Evolutionary conservation across 2,329 filamentous ascomycete species (phyloP).

Genomic region (Microsporum ferrugineum): DNA sequence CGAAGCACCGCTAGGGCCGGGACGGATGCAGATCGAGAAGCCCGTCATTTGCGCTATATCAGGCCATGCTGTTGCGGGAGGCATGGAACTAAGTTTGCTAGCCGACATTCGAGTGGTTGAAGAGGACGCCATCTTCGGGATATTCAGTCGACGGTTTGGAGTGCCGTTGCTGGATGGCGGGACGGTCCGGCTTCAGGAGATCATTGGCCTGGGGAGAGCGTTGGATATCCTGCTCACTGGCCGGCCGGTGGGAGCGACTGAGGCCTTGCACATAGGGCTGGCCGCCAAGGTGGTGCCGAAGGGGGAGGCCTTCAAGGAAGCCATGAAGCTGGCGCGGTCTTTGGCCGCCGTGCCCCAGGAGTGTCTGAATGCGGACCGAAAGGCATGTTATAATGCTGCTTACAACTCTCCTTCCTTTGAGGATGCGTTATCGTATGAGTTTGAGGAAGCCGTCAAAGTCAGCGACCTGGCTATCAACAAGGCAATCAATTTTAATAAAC

Average conservation of each 20-base stretch:
- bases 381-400: constrained; percentile 39
- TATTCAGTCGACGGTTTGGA: constrained; percentile 46
- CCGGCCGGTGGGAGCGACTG: constrained; percentile 37
- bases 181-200: constrained; percentile 41
- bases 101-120: constrained; percentile 45
- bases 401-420: constrained; percentile 40
- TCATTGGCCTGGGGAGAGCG: constrained; percentile 43
- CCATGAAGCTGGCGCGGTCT: constrained; percentile 37
- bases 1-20: constrained; percentile 43
- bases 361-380: constrained; percentile 43
- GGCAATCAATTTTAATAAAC: constrained; percentile 10
- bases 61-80: constrained; percentile 45
- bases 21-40: constrained; percentile 40
- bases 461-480: constrained; percentile 21
- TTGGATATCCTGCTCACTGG: constrained; percentile 49
- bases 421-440: constrained; percentile 42
- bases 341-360: constrained; percentile 41
- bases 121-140: constrained; percentile 43
- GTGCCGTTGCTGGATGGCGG: constrained; percentile 44
- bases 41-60: constrained; percentile 43
- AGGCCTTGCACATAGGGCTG: constrained; percentile 43
- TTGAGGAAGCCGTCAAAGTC: constrained; percentile 33
- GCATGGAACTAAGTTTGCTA: constrained; percentile 43
- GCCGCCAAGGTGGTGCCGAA: constrained; percentile 43
- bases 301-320: constrained; percentile 41